These are phyloP conservation scores for Biscogniauxia marginata DNA, from an alignment of 2,329 filamentous ascomycete species.

Conservation along the genomic window DNA sequence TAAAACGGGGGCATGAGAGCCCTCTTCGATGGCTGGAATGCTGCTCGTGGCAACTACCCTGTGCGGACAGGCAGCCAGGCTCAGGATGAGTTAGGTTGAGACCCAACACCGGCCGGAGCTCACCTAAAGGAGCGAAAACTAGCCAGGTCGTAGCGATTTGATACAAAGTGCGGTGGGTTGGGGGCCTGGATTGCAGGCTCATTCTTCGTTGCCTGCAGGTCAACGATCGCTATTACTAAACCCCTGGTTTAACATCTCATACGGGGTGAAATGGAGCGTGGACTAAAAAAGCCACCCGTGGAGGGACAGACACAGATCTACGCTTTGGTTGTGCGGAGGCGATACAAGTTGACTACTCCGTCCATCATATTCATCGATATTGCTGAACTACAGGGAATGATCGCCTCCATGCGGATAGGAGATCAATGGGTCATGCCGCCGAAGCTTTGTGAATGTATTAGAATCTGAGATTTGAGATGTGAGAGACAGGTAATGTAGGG, in stretches of 20 bases:
- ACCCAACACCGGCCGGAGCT: background rate
- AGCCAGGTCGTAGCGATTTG: background rate
- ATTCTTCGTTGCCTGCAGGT: background rate
- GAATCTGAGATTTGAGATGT: background rate
- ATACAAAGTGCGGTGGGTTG: background rate
- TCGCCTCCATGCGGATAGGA: background rate
- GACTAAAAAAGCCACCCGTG: background rate
- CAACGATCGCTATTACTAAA: background rate
- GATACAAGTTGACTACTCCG: background rate
- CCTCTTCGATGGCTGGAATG: background rate
- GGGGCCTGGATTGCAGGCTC: background rate
- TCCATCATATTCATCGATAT: background rate
- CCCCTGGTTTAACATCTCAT: background rate
- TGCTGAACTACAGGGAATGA: background rate
- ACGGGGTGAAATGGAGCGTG: background rate
- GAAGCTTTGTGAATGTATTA: background rate
- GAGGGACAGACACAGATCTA: background rate
- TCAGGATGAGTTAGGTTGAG: background rate
- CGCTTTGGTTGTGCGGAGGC: background rate
- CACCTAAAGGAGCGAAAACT: background rate
- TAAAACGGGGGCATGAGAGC: background rate
- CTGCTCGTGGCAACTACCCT: background rate
- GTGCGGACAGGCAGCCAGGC: background rate
- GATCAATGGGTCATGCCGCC: background rate
- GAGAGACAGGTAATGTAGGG: constrained; percentile 6